Evolutionary conservation across 139 green algal species (phyloP), one percentile per base, ranked within the genome.

Genomic region (Chlamydomonas incerta): DNA sequence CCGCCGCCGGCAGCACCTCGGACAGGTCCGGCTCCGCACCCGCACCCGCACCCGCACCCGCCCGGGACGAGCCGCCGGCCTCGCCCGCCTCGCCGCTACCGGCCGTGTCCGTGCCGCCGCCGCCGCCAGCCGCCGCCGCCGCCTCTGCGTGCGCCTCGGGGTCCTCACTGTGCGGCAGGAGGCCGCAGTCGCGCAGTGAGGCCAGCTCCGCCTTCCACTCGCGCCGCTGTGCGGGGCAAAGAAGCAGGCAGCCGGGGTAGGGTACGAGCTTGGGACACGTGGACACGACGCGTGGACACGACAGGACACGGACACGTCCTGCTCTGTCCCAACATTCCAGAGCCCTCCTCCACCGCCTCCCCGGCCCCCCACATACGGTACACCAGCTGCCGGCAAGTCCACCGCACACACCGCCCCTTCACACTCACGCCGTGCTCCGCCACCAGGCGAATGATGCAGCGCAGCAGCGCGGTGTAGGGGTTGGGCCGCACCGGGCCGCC

Each of bases 401-500:
- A 82, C 74, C 74, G 62, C 21, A 24, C 65, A 62, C 41, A 50
- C 5, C 41, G n/a, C n/a, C n/a, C n/a, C n/a, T n/a, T n/a, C n/a
- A 5, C 41, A 50, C 41, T 50, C 41, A 50, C 41, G 41, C 41
- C 8, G 41, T 50, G 41, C 58, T 72, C 74, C 55, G 74, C 74
- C 58, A 82, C 74, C 57, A 82, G 4, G 2, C 35, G 57, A 15
- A 82, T 72, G 1, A 82, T 34, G 14, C 57, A 71, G 10, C 74
- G 74, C 58, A 82, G 58, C 35, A 82, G 57, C 4, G 74, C 74
- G 15, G 57, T 82, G 74, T 82, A 82, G 4, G 74, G 74, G 28
- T 34, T 72, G 74, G 58, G 14, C 34, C 74, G 74, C 8, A 34
- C 33, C 24, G 8, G n/a, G n/a, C 10, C 66, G 31, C 31, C 66